Conservation (phyloP, 495 filamentous ascomycete genomes). For the Bathelium albidoporum region DNA sequence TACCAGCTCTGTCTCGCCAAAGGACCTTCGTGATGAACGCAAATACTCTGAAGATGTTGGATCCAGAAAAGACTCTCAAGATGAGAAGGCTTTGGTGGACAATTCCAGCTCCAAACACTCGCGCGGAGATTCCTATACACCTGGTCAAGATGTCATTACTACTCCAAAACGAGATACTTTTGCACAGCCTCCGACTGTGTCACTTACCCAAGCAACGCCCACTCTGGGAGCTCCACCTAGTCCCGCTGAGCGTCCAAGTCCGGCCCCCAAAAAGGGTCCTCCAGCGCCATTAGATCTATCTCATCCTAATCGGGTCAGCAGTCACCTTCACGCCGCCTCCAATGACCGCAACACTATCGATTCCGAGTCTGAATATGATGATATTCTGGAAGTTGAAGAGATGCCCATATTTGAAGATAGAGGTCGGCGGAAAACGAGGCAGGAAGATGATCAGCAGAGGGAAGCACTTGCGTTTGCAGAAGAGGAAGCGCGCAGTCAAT, state of each 20-base stretch:
- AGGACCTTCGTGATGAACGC: not conserved
- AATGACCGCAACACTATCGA: constrained; percentile 24
- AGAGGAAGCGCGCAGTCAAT: constrained; percentile 51
- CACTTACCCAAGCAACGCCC: constrained; percentile 26
- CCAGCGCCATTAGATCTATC: constrained; percentile 74
- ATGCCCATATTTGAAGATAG: constrained; percentile 45
- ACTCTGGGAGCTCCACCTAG: constrained; percentile 13
- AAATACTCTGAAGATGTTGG: not conserved
- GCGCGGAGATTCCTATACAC: not conserved
- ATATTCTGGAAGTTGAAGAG: constrained; percentile 57
- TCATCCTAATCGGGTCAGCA: constrained; percentile 7
- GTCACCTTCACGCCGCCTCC: not conserved
- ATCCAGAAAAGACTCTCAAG: not conserved
- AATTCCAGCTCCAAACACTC: not conserved
- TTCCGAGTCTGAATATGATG: constrained; percentile 77
- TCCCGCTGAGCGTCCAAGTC: not conserved
- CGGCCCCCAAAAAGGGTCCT: constrained; percentile 54
- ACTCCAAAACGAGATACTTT: constrained; percentile 1
- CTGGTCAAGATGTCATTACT: not conserved
- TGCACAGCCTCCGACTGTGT: constrained; percentile 14
- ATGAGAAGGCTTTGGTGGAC: not conserved
- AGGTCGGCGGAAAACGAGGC: constrained; percentile 75
- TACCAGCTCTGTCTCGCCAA: not conserved
- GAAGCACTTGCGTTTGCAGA: constrained; percentile 56
- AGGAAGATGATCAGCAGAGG: constrained; percentile 75